Base-by-base conservation (phyloP, 2,329 filamentous ascomycete genomes). In the Leptographium wingfieldii region DNA sequence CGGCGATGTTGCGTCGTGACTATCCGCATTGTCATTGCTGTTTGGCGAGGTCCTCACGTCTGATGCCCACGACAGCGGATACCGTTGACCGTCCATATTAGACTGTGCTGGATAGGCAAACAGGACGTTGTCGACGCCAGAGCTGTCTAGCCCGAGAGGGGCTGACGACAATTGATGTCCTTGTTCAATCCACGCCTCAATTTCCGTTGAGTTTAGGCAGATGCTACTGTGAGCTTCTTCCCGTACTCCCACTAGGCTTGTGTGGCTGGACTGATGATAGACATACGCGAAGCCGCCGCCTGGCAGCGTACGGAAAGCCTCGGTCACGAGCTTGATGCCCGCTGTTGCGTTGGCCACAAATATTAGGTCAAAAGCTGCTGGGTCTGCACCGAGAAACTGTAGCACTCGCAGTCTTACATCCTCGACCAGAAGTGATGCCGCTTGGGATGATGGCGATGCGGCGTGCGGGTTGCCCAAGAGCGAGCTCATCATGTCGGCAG, bases 391-490 rank as follows among this genome's bases (percentile, higher is more conserved):
- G 73, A 96, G 91, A 67, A 95, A 90, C 2, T 77, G 77, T 38
- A 97, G 74, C 2, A 89, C 77, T 16, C 83, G 79, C 43, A 90
- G 73, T 10, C 92, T 83, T 35, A 87, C 77, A 70, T 92, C 83
- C 64, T 96, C 91, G 60, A 96, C 83, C 6, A 86, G 80, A 1
- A 80, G 78, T 0, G 88, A 87, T 0, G 89, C 86, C 38, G 85
- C 77, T 68, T 94, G 90, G 0, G 92, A 95, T 3, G 91, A 86
- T 16, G 80, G 76, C 2, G 92, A 95, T 56, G 84, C 86, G 0
- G 92, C 96, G 72, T 97, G 92, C 0, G 92, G 92, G 64, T 97
- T 97, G 46, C 92, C 92, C 66, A 92, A 91, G 0, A 97, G 76
- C 66, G 85, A 88, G 4, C 81, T 77, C 31, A 86, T 85, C 80